These are phyloP conservation scores for Triangularia setosa DNA, from an alignment of 2,329 filamentous ascomycete species.

Conservation along the genomic window DNA sequence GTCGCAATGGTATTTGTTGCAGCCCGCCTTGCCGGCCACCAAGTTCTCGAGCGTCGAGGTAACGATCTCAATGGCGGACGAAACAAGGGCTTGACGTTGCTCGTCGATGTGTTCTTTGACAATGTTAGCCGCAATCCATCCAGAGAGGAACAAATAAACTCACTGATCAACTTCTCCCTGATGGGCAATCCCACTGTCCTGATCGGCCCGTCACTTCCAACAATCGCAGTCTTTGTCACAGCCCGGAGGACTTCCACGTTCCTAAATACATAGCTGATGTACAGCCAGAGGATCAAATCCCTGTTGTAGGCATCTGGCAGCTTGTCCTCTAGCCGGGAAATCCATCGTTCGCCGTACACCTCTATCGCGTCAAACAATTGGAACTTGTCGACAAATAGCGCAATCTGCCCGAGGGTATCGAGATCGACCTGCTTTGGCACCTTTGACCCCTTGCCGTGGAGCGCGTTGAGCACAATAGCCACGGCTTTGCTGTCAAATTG, in stretches of 20 bases:
- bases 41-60: slow-evolving; percentile 26
- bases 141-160: background rate
- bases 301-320: slow-evolving; percentile 19
- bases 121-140: background rate
- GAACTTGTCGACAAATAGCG: slow-evolving; percentile 41
- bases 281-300: slow-evolving; percentile 32
- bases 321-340: slow-evolving; percentile 24
- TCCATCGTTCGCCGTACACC: slow-evolving; percentile 40
- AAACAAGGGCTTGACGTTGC: slow-evolving; percentile 28
- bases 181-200: slow-evolving; percentile 29
- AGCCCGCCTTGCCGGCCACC: slow-evolving; percentile 13
- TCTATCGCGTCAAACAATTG: slow-evolving; percentile 41
- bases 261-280: slow-evolving; percentile 31
- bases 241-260: slow-evolving; percentile 27
- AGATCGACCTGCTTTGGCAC: slow-evolving; percentile 37
- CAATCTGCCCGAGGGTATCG: slow-evolving; percentile 42
- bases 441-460: slow-evolving; percentile 40
- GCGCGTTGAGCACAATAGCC: slow-evolving; percentile 40
- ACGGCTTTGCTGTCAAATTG: slow-evolving; percentile 38
- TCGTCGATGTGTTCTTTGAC: slow-evolving; percentile 28
- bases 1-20: slow-evolving; percentile 25
- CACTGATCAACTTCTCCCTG: slow-evolving; percentile 30
- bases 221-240: slow-evolving; percentile 27
- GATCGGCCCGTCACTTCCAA: slow-evolving; percentile 26
- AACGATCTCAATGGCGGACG: slow-evolving; percentile 23